Evolutionary conservation across 2,329 filamentous ascomycete species (phyloP).

Genomic region (Fusarium multiceps): DNA sequence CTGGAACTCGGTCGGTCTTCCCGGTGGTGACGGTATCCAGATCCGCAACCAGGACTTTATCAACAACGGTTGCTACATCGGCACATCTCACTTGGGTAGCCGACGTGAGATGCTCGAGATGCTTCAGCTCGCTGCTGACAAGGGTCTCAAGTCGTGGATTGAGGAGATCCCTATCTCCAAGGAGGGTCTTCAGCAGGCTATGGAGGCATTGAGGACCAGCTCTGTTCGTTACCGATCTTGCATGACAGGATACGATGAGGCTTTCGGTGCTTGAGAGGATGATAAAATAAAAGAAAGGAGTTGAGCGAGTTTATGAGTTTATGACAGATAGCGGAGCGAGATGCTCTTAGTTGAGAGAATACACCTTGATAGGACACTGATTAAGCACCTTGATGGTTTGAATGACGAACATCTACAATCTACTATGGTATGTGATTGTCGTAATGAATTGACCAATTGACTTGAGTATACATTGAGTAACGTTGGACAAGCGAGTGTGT

Average conservation of each 20-base stretch:
- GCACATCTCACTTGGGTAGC: constrained; percentile 76
- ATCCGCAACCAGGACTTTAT: constrained; percentile 81
- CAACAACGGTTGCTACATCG: constrained; percentile 78
- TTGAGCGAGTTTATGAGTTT: constrained; percentile 14
- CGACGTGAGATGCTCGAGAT: constrained; percentile 77
- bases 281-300: neutral
- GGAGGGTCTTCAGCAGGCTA: constrained; percentile 75
- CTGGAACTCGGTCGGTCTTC: constrained; percentile 84
- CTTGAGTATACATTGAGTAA: neutral
- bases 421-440: neutral
- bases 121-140: constrained; percentile 76
- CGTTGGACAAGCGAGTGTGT: neutral
- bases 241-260: constrained; percentile 76
- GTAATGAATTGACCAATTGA: constrained; percentile 32
- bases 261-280: constrained; percentile 63
- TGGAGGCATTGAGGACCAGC: constrained; percentile 75
- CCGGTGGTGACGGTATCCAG: constrained; percentile 77
- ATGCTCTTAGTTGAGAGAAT: constrained; percentile 19
- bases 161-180: constrained; percentile 79
- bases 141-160: constrained; percentile 76
- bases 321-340: constrained; percentile 27
- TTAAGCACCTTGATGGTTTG: constrained; percentile 40
- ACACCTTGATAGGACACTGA: constrained; percentile 42
- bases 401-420: constrained; percentile 26
- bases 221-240: constrained; percentile 82